Evolutionary conservation across 2,329 filamentous ascomycete species (phyloP).

Genomic region (Stylonectria norvegica): DNA sequence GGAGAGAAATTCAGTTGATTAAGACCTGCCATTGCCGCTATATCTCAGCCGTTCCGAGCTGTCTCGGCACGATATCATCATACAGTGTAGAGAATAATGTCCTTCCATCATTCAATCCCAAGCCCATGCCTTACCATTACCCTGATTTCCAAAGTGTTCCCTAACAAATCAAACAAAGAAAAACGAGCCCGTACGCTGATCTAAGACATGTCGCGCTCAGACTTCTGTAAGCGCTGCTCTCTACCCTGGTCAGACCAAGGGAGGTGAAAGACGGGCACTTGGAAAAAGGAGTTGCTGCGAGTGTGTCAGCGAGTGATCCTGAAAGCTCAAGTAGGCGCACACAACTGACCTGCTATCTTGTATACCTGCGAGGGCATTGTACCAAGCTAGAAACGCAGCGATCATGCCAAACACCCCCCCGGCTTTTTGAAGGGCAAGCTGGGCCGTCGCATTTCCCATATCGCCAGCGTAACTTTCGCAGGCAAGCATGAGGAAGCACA

Average conservation of each 20-base stretch:
- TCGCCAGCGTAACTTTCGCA: slow-evolving; percentile 57
- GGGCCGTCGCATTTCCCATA: slow-evolving; percentile 45
- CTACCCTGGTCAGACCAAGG: slow-evolving; percentile 83
- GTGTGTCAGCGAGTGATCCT: slow-evolving; percentile 31
- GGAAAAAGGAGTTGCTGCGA: slow-evolving; percentile 77
- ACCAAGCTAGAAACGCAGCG: slow-evolving; percentile 81
- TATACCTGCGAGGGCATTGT: slow-evolving; percentile 79
- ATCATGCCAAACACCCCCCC: slow-evolving; percentile 79
- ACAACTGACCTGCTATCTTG: slow-evolving; percentile 62
- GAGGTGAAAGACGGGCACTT: slow-evolving; percentile 89
- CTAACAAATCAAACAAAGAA: slow-evolving; percentile 13
- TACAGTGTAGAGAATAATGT: too few species aligned
- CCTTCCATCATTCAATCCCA: too few species aligned
- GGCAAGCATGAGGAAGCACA: slow-evolving; percentile 71
- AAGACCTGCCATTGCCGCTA: neutral
- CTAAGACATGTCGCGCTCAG: slow-evolving; percentile 25
- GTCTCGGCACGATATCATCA: too few species aligned
- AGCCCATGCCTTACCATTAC: too few species aligned
- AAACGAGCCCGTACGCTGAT: neutral
- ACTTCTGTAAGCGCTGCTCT: slow-evolving; percentile 49
- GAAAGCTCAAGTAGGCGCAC: slow-evolving; percentile 1
- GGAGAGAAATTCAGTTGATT: neutral
- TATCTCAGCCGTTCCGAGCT: neutral
- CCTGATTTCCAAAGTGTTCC: slow-evolving; percentile 5
- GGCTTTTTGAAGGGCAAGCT: slow-evolving; percentile 57